Conservation (phyloP, 129 eudicot genomes). For the Centrapalus pauciflorus region DNA sequence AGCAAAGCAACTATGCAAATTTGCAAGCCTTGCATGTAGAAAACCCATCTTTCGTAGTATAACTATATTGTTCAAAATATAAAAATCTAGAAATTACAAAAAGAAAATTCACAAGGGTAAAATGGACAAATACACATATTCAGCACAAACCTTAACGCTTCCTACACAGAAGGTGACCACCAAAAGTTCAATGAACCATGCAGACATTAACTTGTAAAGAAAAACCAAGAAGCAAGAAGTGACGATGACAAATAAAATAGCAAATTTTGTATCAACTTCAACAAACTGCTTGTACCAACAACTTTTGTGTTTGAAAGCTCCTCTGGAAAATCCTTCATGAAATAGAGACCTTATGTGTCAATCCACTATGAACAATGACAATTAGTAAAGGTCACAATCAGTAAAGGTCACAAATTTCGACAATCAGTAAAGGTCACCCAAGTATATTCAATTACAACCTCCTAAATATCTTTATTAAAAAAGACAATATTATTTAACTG, state of each 20-base stretch:
- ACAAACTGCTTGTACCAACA: slow-evolving; percentile 46
- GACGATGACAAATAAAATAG: slow-evolving; percentile 65
- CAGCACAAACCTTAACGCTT: slow-evolving; percentile 62
- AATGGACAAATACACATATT: too few relatives aligned
- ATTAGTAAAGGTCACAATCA: too few relatives aligned
- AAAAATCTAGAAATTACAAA: too few relatives aligned
- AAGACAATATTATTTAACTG: too few relatives aligned
- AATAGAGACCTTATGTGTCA: slow-evolving; percentile 11
- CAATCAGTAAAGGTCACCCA: too few relatives aligned
- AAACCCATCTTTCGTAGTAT: neutral
- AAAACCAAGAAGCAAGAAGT: slow-evolving; percentile 87
- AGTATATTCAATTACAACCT: too few relatives aligned
- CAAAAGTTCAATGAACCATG: slow-evolving; percentile 71
- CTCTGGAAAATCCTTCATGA: slow-evolving; percentile 61
- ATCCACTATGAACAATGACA: too few relatives aligned
- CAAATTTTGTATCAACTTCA: slow-evolving; percentile 61
- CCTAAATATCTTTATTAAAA: too few relatives aligned
- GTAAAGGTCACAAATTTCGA: too few relatives aligned
- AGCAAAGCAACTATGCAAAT: slow-evolving; percentile 70
- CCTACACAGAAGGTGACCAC: slow-evolving; percentile 86
- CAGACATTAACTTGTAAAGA: slow-evolving; percentile 72
- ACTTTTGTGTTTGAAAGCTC: slow-evolving; percentile 37
- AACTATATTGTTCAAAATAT: too few relatives aligned
- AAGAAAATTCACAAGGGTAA: too few relatives aligned
- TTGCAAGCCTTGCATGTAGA: slow-evolving; percentile 59